Conservation (phyloP, 331 rosid species). For the Acacia pycnantha region DNA sequence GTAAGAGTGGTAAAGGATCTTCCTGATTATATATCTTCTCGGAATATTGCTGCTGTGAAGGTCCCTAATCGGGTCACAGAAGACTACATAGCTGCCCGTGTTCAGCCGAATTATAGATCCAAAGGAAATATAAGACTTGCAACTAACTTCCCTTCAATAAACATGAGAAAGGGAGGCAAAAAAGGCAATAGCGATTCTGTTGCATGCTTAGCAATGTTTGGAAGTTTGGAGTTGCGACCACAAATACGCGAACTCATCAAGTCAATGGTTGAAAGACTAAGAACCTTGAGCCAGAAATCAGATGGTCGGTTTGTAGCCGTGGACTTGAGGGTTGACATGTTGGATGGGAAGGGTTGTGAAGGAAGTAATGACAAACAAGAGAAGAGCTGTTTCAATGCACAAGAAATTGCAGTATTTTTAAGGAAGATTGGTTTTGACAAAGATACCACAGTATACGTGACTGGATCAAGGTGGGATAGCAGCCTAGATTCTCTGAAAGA, state of each 20-base stretch:
- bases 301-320: slow-evolving; percentile 80
- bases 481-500: slow-evolving; percentile 87
- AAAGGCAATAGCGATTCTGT: slow-evolving; percentile 61
- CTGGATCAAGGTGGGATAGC: slow-evolving; percentile 84
- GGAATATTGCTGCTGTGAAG: slow-evolving; percentile 76
- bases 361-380: slow-evolving; percentile 53
- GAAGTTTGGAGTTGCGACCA: slow-evolving; percentile 79
- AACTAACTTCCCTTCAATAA: slow-evolving; percentile 87
- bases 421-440: slow-evolving; percentile 74
- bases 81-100: slow-evolving; percentile 69
- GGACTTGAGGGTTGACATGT: slow-evolving; percentile 83
- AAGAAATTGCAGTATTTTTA: slow-evolving; percentile 74
- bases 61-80: slow-evolving; percentile 92
- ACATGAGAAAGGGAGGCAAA: slow-evolving; percentile 69
- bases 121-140: slow-evolving; percentile 81
- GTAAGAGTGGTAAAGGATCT: slow-evolving; percentile 69
- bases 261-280: slow-evolving; percentile 75
- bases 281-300: slow-evolving; percentile 79
- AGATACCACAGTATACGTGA: slow-evolving; percentile 83
- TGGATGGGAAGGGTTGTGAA: slow-evolving; percentile 80
- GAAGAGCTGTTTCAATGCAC: slow-evolving; percentile 77
- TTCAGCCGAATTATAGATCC: slow-evolving; percentile 65
- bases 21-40: slow-evolving; percentile 59
- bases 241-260: slow-evolving; percentile 73
- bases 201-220: slow-evolving; percentile 94